These are phyloP conservation scores for Leccinum pellstonianum DNA, from an alignment of 768 basidiomycete species.

Conservation along the genomic window DNA sequence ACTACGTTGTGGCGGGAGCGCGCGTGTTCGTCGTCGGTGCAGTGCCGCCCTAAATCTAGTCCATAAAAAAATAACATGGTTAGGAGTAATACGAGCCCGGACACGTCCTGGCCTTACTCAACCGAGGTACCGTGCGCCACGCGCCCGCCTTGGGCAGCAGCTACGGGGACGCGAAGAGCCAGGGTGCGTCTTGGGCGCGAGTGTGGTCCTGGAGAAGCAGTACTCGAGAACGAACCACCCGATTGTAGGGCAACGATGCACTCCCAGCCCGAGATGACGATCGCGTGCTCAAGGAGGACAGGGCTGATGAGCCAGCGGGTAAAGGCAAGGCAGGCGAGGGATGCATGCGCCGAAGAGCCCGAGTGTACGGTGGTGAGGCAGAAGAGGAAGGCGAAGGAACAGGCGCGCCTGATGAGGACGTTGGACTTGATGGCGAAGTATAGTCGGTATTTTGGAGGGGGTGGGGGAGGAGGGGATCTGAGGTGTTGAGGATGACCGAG, in stretches of 20 bases:
- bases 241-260: slow-evolving; percentile 63
- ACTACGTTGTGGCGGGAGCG: not conserved
- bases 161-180: slow-evolving; percentile 49
- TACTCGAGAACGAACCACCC: slow-evolving; percentile 50
- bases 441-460: slow-evolving; percentile 57
- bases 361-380: slow-evolving; percentile 43
- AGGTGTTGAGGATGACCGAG: slow-evolving; percentile 62
- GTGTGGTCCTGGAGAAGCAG: slow-evolving; percentile 48
- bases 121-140: slow-evolving; percentile 55
- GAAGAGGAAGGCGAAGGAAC: slow-evolving; percentile 51
- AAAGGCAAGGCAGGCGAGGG: slow-evolving; percentile 69
- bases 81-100: slow-evolving; percentile 75
- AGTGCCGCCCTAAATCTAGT: slow-evolving; percentile 44
- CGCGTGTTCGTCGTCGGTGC: slow-evolving; percentile 43
- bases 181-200: slow-evolving; percentile 64
- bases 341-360: slow-evolving; percentile 51
- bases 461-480: slow-evolving; percentile 53
- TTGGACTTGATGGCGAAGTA: slow-evolving; percentile 75
- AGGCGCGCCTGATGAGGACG: slow-evolving; percentile 80
- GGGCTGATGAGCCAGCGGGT: slow-evolving; percentile 89
- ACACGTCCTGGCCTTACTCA: slow-evolving; percentile 85
- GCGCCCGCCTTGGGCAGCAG: slow-evolving; percentile 32
- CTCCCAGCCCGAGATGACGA: slow-evolving; percentile 63
- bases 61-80: slow-evolving; percentile 14
- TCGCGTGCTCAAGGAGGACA: slow-evolving; percentile 64